These are phyloP conservation scores for Neospermospora avenae DNA, from an alignment of 2,329 filamentous ascomycete genomes.

Conservation along the genomic window DNA sequence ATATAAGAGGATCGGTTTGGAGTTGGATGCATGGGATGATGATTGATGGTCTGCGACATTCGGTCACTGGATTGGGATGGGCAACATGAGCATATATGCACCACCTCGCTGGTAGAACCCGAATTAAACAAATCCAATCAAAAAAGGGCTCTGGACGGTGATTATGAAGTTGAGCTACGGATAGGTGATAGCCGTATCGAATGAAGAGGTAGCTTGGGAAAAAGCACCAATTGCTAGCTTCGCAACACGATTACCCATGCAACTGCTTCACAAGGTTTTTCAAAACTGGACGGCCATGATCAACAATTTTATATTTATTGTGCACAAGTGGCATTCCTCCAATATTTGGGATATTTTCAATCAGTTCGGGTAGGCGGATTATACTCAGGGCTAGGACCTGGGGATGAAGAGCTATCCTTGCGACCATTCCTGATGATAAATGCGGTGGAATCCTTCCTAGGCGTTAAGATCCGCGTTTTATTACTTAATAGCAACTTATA, in stretches of 20 bases:
- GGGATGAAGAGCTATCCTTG: too few relatives aligned
- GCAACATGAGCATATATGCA: constrained; percentile 43
- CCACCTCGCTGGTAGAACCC: constrained; percentile 52
- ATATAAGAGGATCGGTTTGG: constrained; percentile 70
- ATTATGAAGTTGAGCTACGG: constrained; percentile 15
- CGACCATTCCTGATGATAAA: too few relatives aligned
- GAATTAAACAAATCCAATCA: constrained; percentile 45
- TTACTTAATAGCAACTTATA: too few relatives aligned
- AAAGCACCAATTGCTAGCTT: background rate
- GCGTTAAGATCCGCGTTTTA: too few relatives aligned
- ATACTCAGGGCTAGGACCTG: too few relatives aligned
- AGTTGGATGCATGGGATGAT: constrained; percentile 44
- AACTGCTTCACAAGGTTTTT: background rate
- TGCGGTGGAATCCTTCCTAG: too few relatives aligned
- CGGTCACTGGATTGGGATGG: constrained; percentile 48
- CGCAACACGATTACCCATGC: background rate
- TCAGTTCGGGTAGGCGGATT: too few relatives aligned
- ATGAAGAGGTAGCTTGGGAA: background rate
- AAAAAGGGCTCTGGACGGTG: constrained; percentile 15
- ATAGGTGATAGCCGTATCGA: constrained; percentile 5
- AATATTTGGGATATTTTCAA: too few relatives aligned
- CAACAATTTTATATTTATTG: background rate
- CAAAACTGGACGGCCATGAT: background rate
- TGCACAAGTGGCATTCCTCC: background rate
- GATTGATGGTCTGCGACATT: constrained; percentile 60